Conservation (phyloP, 768 basidiomycete species). For the Kwoniella europaea region DNA sequence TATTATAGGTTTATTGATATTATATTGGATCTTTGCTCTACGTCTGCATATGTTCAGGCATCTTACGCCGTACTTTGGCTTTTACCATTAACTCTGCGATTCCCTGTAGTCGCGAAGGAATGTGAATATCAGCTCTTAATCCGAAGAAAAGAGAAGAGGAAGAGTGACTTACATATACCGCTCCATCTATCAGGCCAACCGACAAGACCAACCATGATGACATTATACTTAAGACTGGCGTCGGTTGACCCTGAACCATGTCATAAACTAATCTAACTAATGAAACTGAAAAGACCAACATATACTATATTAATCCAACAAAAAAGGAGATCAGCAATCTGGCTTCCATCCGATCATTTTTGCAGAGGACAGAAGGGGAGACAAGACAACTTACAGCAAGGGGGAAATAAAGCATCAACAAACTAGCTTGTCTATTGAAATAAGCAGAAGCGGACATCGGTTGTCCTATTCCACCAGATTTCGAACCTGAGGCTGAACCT, state of each 20-base stretch:
- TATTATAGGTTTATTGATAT: neutral
- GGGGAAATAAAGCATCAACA: slow-evolving; percentile 58
- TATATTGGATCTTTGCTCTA: neutral
- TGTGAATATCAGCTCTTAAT: neutral
- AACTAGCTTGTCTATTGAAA: slow-evolving; percentile 56
- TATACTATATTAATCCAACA: slow-evolving; percentile 31
- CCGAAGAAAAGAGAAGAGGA: neutral
- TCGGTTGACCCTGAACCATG: slow-evolving; percentile 44
- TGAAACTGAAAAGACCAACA: slow-evolving; percentile 53
- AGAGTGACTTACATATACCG: slow-evolving; percentile 51
- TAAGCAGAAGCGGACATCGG: slow-evolving; percentile 51
- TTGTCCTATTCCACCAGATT: slow-evolving; percentile 19
- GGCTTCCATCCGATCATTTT: too few relatives aligned
- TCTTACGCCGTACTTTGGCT: slow-evolving; percentile 48
- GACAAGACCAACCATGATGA: slow-evolving; percentile 53
- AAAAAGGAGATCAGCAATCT: neutral
- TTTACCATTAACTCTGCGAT: slow-evolving; percentile 50
- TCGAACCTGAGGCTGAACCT: slow-evolving; percentile 14
- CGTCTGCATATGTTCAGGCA: slow-evolving; percentile 41
- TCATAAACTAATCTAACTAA: slow-evolving; percentile 54
- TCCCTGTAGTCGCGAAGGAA: slow-evolving; percentile 31
- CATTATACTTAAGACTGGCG: slow-evolving; percentile 39
- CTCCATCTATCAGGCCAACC: slow-evolving; percentile 52
- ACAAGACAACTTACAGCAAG: slow-evolving; percentile 52
- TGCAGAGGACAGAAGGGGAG: too few relatives aligned